Evolutionary conservation across 768 basidiomycete genomes (phyloP).

Genomic region (Boletellus sp.): DNA sequence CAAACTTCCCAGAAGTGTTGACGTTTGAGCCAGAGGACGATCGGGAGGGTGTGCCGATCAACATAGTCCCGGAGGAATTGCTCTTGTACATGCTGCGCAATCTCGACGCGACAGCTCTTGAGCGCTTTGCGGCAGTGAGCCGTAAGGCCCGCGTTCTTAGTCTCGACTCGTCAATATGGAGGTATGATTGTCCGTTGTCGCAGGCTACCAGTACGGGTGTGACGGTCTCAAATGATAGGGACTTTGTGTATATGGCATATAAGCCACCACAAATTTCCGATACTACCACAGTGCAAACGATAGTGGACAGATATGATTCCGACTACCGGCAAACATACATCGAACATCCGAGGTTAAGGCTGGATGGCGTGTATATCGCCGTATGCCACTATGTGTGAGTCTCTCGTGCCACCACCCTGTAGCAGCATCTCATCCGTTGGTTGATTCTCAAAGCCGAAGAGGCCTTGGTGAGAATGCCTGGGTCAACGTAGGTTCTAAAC

Average conservation of each 20-base stretch:
- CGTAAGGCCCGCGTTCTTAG: conserved; percentile 73
- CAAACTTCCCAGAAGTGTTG: conserved; percentile 45
- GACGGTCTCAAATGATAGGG: conserved; percentile 36
- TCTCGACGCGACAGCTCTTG: conserved; percentile 65
- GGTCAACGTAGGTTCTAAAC: conserved; percentile 63
- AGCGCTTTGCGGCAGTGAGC: conserved; percentile 71
- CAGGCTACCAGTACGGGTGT: background rate
- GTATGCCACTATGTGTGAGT: conserved; percentile 83
- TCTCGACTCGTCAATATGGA: conserved; percentile 72
- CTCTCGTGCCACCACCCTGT: conserved; percentile 5
- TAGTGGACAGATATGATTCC: conserved; percentile 50
- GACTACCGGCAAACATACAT: conserved; percentile 78
- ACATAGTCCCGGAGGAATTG: conserved; percentile 71
- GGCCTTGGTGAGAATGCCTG: conserved; percentile 83
- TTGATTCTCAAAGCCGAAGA: conserved; percentile 33
- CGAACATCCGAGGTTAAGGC: conserved; percentile 78
- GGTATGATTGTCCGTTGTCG: conserved; percentile 39
- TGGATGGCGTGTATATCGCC: conserved; percentile 89
- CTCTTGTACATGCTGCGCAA: conserved; percentile 61
- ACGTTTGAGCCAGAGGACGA: conserved; percentile 72
- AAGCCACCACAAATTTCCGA: conserved; percentile 70
- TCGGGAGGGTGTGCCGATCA: conserved; percentile 49
- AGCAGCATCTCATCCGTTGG: background rate
- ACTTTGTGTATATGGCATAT: conserved; percentile 63
- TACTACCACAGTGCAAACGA: conserved; percentile 42